Percentiles rank a stretch among this genome's conserved stretches.
Evolutionary conservation across 352 stramenopile species (phyloP).

Genomic region (Blastocystis sp.): DNA sequence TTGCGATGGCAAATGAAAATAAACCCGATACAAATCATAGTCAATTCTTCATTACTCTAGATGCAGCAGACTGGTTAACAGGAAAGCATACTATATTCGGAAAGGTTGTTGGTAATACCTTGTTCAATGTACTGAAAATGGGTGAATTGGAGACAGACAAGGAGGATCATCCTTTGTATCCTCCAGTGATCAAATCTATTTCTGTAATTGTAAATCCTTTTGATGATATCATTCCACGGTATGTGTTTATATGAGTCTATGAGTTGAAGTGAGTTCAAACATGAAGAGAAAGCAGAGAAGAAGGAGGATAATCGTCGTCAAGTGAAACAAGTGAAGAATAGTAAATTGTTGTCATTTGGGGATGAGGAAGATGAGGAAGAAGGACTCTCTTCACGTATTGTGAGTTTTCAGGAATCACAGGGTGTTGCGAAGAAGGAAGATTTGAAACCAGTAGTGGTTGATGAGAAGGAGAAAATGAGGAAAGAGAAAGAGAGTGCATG

Average conservation of each 20-base stretch:
- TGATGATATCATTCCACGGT: conserved; percentile 81
- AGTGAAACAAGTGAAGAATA: conserved; percentile 79
- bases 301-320: conserved; percentile 70
- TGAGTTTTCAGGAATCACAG: conserved; percentile 15
- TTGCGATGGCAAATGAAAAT: conserved; percentile 85
- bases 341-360: conserved; percentile 88
- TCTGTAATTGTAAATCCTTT: conserved; percentile 76
- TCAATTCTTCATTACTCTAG: conserved; percentile 96
- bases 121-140: conserved; percentile 91
- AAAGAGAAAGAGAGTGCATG: conserved; percentile 63
- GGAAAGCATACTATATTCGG: conserved; percentile 88
- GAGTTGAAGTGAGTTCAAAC: conserved; percentile 59
- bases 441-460: neutral
- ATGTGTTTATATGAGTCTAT: conserved; percentile 50
- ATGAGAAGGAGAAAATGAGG: conserved; percentile 23
- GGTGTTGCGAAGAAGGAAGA: neutral
- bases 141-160: conserved; percentile 77
- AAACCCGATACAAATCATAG: conserved; percentile 77
- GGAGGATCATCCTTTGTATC: conserved; percentile 68
- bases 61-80: conserved; percentile 82
- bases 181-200: conserved; percentile 67
- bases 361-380: conserved; percentile 73
- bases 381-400: neutral
- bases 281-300: conserved; percentile 48
- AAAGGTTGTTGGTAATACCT: conserved; percentile 85